Evolutionary conservation across 169 alveolate species (phyloP).

Genomic region (Cryptosporidium andersoni): DNA sequence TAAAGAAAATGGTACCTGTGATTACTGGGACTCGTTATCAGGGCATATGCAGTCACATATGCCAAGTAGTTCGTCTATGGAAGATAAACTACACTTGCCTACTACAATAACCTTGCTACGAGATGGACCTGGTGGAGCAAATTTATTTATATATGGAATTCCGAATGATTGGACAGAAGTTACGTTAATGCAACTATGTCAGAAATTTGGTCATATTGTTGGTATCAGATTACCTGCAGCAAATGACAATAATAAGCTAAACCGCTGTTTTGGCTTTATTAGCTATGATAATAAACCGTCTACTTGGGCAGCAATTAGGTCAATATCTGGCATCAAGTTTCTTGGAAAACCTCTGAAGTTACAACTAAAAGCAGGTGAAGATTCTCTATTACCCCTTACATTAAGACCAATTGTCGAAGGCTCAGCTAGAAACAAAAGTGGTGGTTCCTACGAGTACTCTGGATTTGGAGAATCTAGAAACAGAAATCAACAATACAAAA

Average conservation of each 20-base stretch:
- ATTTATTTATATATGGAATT: constrained; percentile 77
- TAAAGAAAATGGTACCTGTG: constrained; percentile 65
- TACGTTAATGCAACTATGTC: constrained; percentile 76
- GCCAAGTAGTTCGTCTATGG: constrained; percentile 39
- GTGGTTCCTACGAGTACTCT: too few relatives aligned
- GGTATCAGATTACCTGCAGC: constrained; percentile 80
- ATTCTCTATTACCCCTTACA: constrained; percentile 74
- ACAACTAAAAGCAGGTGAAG: constrained; percentile 78
- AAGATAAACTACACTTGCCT: constrained; percentile 71
- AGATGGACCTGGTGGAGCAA: constrained; percentile 82
- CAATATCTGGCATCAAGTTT: constrained; percentile 75
- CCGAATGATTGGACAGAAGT: constrained; percentile 80
- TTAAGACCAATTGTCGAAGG: constrained; percentile 66
- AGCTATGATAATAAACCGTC: constrained; percentile 79
- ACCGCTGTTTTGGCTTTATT: constrained; percentile 79
- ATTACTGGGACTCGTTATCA: constrained; percentile 66
- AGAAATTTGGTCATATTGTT: constrained; percentile 78
- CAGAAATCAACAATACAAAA: background rate
- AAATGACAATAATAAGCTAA: constrained; percentile 75
- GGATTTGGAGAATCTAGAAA: too few relatives aligned
- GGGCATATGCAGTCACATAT: constrained; percentile 68
- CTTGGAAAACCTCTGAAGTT: constrained; percentile 77
- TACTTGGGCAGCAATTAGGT: constrained; percentile 78
- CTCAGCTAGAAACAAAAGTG: constrained; percentile 26
- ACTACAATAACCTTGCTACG: constrained; percentile 78